phyloP scores from a whole-genome alignment of 1,284 basidiomycete genomes.

The Malassezia sympodialis region DNA sequence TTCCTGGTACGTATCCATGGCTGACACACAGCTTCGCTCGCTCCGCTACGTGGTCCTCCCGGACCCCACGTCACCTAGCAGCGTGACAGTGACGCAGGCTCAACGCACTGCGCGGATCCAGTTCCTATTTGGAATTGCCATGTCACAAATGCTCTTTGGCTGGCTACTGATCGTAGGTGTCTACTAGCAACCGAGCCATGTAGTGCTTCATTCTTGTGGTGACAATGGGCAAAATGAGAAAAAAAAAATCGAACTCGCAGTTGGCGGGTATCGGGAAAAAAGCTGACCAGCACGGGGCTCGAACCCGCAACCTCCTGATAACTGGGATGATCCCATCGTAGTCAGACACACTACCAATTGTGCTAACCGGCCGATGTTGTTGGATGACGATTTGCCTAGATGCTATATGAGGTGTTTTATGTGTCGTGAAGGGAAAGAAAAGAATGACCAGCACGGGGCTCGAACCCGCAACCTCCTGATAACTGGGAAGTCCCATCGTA shows the following conservation, averaged over 20 bases:
- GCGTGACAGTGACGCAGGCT: constrained; percentile 63
- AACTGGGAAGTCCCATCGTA: constrained; percentile 8
- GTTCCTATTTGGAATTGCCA: constrained; percentile 64
- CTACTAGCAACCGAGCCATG: constrained; percentile 14
- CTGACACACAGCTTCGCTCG: constrained; percentile 63
- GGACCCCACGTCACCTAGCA: constrained; percentile 51
- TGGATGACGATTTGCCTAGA: background rate
- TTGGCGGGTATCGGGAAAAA: no score
- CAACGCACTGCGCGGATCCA: constrained; percentile 72
- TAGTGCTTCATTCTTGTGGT: no score
- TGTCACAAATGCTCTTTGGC: constrained; percentile 58
- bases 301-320: constrained; percentile 23
- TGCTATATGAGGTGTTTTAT: background rate
- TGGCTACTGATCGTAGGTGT: constrained; percentile 41
- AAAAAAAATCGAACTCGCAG: background rate
- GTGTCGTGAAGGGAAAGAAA: background rate
- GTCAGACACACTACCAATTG: constrained; percentile 25
- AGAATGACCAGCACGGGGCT: constrained; percentile 21
- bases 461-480: constrained; percentile 24
- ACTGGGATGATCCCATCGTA: constrained; percentile 8
- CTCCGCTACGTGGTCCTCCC: constrained; percentile 82
- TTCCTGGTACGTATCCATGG: constrained; percentile 60
- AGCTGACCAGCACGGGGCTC: constrained; percentile 22
- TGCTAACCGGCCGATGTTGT: constrained; percentile 18
- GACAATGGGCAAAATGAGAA: no score